Evolutionary conservation across 1,139 yeast genomes (phyloP), one percentile per base, ranked within the genome.

Genomic region (Geotrichum fermentans): DNA sequence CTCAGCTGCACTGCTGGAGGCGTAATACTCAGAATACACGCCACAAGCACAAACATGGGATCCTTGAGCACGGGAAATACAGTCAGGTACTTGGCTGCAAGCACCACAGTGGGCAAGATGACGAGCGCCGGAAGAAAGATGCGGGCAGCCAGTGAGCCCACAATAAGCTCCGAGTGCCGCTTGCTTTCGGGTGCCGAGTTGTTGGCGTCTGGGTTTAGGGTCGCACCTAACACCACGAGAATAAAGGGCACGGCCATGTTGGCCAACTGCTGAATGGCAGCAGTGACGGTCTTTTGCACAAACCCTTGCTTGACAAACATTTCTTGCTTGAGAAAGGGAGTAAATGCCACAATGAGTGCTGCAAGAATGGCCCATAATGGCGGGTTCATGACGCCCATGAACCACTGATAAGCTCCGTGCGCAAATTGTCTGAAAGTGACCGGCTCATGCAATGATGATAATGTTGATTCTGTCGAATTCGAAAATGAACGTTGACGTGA

Each of bases 331-430:
- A 90, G 64, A 1, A 74, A 70, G 2, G 95, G 88, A 14, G 87
- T 73, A 0, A 94, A 78, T 0, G 97, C 98, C 49, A 92, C 90
- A 24, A 86, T 55, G 17, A 92, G 80, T 7, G 97, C 82, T 1
- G 82, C 68, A 21, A 87, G 66, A 97, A 92, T 92, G 10, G 97
- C 83, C 74, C 89, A 92, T 54, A 92, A 72, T 6, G 98, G 98
- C 10, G 97, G 97, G 66, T 92, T 92, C 95, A 92, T 88, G 59
- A 80, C 80, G 33, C 65, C 61, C 49, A 74, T 56, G 45, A 78
- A 51, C 32, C 56, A 55, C 34, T 35, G 17, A 22, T 39, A 47
- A 8, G 47, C 40, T 5, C 32, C 13, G 13, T 32, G 14, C 7
- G 16, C 6, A 13, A 24, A 7, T 2, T 18, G 13, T 14, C 16